phyloP scores from a whole-genome alignment of 495 filamentous ascomycete species.

The Podospora pseudopauciseta region DNA sequence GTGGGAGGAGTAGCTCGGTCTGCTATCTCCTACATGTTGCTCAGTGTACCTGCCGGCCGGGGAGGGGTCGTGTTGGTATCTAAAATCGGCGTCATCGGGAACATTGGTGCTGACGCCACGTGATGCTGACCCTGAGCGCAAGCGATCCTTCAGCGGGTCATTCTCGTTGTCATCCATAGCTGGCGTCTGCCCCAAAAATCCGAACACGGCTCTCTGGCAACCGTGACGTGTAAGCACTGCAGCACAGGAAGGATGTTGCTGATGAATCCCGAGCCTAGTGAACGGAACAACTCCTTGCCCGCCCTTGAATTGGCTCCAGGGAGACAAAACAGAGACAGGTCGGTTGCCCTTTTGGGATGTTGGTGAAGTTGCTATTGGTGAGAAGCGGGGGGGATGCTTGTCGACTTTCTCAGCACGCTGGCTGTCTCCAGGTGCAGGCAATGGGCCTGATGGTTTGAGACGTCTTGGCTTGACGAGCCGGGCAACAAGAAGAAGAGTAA shows the following conservation, averaged over 20 bases:
- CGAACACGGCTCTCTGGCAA: conserved; percentile 14
- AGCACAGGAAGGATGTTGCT: conserved; percentile 13
- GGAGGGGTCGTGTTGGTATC: conserved; percentile 22
- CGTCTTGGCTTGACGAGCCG: conserved; percentile 10
- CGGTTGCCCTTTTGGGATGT: background rate
- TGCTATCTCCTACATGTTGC: conserved; percentile 7
- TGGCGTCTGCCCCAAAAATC: conserved; percentile 15
- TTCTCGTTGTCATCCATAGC: conserved; percentile 26
- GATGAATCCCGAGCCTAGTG: background rate
- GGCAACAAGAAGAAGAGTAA: conserved; percentile 24
- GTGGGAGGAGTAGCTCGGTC: conserved; percentile 15
- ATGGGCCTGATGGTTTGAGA: background rate
- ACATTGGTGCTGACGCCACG: conserved; percentile 31
- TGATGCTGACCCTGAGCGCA: conserved; percentile 28
- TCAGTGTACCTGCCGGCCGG: conserved; percentile 1
- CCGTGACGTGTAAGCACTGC: conserved; percentile 13
- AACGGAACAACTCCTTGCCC: conserved; percentile 4
- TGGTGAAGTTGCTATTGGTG: background rate
- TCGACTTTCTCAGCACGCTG: background rate
- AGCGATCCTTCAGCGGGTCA: conserved; percentile 23
- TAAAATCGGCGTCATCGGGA: conserved; percentile 14
- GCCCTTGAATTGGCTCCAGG: conserved; percentile 2
- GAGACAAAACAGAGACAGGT: background rate
- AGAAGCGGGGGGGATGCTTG: background rate
- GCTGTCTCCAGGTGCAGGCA: background rate